Conservation (phyloP, 78 protist genomes). For the Capsaspora owczarzaki region DNA sequence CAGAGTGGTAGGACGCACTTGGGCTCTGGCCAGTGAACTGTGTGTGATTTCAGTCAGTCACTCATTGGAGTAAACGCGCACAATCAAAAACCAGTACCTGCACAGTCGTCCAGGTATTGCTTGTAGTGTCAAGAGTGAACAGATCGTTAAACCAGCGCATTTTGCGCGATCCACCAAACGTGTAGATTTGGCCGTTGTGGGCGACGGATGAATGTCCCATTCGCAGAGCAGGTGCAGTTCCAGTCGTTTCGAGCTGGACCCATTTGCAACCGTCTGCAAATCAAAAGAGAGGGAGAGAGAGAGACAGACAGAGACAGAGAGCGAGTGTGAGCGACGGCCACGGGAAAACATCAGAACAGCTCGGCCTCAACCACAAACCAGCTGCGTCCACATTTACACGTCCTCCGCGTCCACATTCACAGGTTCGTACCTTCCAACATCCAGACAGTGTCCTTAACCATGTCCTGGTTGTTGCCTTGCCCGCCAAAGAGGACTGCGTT, state of each 20-base stretch:
- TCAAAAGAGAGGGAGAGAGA: background rate
- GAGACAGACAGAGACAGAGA: background rate
- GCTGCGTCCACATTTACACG: no score
- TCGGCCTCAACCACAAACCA: no score
- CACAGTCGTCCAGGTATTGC: background rate
- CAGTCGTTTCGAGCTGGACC: background rate
- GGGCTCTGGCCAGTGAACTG: background rate
- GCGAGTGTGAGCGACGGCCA: no score
- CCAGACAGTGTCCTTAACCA: background rate
- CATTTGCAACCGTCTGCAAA: background rate
- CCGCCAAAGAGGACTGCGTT: background rate
- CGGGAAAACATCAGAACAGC: no score
- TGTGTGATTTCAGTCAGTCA: no score
- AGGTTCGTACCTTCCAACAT: no score
- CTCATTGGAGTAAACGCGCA: background rate
- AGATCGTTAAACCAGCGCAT: conserved; percentile 1
- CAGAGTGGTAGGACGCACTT: background rate
- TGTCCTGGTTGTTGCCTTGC: background rate
- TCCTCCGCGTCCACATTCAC: no score
- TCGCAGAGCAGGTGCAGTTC: background rate
- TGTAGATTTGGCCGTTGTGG: background rate
- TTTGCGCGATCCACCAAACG: background rate
- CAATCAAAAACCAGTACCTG: background rate
- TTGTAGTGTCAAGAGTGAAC: background rate
- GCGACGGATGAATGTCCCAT: background rate